These are phyloP conservation scores for Suhomyces sp. DNA, from an alignment of 805 yeast genomes.

Conservation along the genomic window DNA sequence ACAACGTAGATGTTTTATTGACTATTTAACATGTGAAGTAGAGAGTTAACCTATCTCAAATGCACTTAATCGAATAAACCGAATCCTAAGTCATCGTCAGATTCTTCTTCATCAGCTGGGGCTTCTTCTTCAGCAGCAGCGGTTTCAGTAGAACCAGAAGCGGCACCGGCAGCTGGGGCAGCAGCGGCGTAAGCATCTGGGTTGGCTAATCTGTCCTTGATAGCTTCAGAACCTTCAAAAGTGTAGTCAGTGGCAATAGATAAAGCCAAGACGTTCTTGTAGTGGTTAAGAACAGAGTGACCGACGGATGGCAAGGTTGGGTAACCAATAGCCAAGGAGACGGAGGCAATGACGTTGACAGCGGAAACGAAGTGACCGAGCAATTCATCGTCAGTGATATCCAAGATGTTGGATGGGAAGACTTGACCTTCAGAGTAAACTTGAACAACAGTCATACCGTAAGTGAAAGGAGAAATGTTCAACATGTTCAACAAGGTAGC, in stretches of 20 bases:
- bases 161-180: slow-evolving; percentile 95
- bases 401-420: slow-evolving; percentile 95
- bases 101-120: slow-evolving; percentile 68
- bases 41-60: no score
- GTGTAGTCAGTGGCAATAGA: slow-evolving; percentile 99
- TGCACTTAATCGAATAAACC: slow-evolving; percentile 91
- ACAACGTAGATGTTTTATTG: no score
- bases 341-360: slow-evolving; percentile 87
- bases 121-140: slow-evolving; percentile 72
- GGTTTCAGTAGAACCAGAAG: slow-evolving; percentile 56
- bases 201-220: slow-evolving; percentile 99
- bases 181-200: slow-evolving; percentile 99
- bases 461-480: slow-evolving; percentile 99
- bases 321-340: slow-evolving; percentile 97
- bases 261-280: slow-evolving; percentile 97
- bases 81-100: slow-evolving; percentile 95
- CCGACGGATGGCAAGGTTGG: slow-evolving; percentile 99
- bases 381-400: slow-evolving; percentile 97
- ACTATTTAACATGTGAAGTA: no score
- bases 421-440: slow-evolving; percentile 98
- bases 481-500: slow-evolving; percentile 98
- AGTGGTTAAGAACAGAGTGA: slow-evolving; percentile 97
- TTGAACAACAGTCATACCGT: slow-evolving; percentile 95
- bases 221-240: slow-evolving; percentile 97
- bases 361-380: slow-evolving; percentile 90